A percentile compares a stretch with the other conserved stretches of the same genome.
Conservation (phyloP, 768 basidiomycete genomes). For the Lactarius deliciosus region DNA sequence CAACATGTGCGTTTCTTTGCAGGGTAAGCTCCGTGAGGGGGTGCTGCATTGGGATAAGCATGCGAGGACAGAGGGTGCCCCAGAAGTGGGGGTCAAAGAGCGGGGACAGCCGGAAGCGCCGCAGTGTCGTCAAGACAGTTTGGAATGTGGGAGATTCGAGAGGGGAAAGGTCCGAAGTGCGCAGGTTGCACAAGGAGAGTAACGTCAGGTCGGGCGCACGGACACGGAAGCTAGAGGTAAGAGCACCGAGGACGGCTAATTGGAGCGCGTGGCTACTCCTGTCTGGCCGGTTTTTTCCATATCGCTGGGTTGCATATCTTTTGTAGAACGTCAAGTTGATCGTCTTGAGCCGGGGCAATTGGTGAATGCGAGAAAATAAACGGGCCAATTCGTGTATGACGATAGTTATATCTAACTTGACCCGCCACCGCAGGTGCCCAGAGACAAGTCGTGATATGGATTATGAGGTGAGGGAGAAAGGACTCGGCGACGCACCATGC, state of each 20-base stretch:
- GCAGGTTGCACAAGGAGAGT: neutral
- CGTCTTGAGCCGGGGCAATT: neutral
- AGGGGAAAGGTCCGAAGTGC: neutral
- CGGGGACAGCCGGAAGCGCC: too few species aligned
- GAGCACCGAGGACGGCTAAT: too few species aligned
- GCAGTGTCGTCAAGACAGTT: too few species aligned
- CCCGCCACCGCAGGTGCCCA: neutral
- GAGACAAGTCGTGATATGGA: too few species aligned
- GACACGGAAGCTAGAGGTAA: too few species aligned
- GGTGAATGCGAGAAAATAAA: neutral
- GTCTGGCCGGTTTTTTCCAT: neutral
- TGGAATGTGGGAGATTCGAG: neutral
- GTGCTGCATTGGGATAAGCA: neutral
- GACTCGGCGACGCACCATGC: neutral
- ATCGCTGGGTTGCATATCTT: too few species aligned
- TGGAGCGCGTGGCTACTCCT: neutral
- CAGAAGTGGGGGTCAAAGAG: neutral
- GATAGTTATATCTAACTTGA: neutral
- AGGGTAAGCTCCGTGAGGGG: neutral
- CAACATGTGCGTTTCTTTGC: too few species aligned
- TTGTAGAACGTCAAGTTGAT: conserved; percentile 1
- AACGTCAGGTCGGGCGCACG: too few species aligned
- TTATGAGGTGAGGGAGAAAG: neutral
- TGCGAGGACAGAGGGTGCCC: neutral
- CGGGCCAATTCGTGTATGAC: too few species aligned